Evolutionary conservation across 371 early-diverging fungal genomes (phyloP).

Genomic region (Syncephalastrum contaminatum): DNA sequence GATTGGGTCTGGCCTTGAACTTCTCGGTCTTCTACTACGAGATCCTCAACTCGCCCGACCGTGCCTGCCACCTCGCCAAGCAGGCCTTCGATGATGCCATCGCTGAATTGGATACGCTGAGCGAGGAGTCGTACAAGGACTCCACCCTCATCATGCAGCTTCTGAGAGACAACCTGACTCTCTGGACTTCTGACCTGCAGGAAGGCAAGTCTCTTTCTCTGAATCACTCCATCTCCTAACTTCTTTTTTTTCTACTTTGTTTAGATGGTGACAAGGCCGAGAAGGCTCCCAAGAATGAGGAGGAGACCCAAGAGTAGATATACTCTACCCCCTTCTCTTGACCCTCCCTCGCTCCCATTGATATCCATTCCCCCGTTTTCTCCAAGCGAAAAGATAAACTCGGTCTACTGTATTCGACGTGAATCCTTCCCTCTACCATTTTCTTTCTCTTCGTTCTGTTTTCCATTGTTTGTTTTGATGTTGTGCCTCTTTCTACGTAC

Average conservation of each 20-base stretch:
- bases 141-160: slow-evolving; percentile 99
- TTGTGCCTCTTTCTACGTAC: no score
- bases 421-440: no score
- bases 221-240: no score
- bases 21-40: slow-evolving; percentile 99
- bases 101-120: slow-evolving; percentile 95
- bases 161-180: slow-evolving; percentile 98
- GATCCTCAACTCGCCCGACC: slow-evolving; percentile 98
- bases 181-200: slow-evolving; percentile 99
- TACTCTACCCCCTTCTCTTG: background rate
- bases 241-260: background rate
- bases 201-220: slow-evolving; percentile 47
- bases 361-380: slow-evolving; percentile 5
- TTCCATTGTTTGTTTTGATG: no score
- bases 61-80: slow-evolving; percentile 99
- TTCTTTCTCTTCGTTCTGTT: no score
- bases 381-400: background rate
- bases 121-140: slow-evolving; percentile 99
- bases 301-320: slow-evolving; percentile 18
- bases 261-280: slow-evolving; percentile 17
- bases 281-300: slow-evolving; percentile 17
- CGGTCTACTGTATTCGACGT: no score
- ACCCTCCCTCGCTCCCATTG: background rate
- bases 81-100: slow-evolving; percentile 99
- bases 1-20: slow-evolving; percentile 99